A percentile compares a stretch with the other conserved stretches of the same genome.
These are phyloP conservation scores for Aeschynomene evenia DNA, from an alignment of 306 rosid species.

Conservation along the genomic window DNA sequence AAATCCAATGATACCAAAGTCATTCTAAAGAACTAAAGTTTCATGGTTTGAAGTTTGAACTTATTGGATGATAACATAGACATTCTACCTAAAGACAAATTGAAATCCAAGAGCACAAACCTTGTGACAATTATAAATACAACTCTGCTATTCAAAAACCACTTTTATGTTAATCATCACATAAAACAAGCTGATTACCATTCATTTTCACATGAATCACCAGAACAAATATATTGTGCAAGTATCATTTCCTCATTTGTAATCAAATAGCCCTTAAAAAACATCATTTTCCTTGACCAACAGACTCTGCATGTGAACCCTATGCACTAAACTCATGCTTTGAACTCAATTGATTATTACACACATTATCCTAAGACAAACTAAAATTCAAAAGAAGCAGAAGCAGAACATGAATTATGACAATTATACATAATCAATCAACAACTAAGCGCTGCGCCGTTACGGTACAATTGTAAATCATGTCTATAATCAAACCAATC, in stretches of 20 bases:
- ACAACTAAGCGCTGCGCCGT: neutral
- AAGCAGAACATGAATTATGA: neutral
- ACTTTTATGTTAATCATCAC: no score
- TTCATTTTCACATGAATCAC: neutral
- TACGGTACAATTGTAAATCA: no score
- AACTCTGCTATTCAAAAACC: neutral
- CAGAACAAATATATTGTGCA: neutral
- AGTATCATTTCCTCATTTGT: neutral
- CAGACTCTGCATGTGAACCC: neutral
- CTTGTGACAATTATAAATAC: neutral
- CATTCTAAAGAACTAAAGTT: neutral
- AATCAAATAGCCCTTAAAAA: neutral
- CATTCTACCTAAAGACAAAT: neutral
- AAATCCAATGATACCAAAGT: neutral
- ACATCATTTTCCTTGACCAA: neutral
- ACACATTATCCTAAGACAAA: constrained; percentile 5
- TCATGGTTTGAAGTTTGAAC: constrained; percentile 6
- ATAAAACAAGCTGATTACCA: no score
- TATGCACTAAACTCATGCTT: neutral
- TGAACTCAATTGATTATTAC: neutral
- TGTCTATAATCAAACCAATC: no score
- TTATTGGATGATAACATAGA: neutral
- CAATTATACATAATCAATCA: neutral
- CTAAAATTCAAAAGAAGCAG: constrained; percentile 14
- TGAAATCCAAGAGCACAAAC: neutral